These are phyloP conservation scores for Phaffomyces thermotolerans DNA, from an alignment of 805 yeast genomes.

Conservation along the genomic window DNA sequence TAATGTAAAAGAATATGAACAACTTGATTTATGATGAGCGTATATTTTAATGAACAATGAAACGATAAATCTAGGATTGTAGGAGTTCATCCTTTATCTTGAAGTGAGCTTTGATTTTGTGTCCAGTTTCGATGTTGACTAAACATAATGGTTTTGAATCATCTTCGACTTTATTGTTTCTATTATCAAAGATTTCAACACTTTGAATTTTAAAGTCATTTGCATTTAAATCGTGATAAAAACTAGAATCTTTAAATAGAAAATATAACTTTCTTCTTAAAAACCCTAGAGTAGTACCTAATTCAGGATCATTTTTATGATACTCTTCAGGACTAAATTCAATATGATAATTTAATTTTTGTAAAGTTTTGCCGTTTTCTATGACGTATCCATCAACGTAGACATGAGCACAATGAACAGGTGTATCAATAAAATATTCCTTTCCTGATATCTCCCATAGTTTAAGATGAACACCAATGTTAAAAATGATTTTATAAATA, in stretches of 20 bases:
- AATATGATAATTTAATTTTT: slow-evolving; percentile 48
- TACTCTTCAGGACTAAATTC: slow-evolving; percentile 82
- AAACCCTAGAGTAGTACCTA: slow-evolving; percentile 61
- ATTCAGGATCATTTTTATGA: slow-evolving; percentile 48
- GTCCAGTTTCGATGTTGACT: slow-evolving; percentile 48
- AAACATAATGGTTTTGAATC: slow-evolving; percentile 45
- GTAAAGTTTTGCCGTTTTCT: slow-evolving; percentile 8
- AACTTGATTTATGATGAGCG: slow-evolving; percentile 1
- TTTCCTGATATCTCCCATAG: slow-evolving; percentile 47
- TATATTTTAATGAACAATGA: background rate
- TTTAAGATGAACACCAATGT: slow-evolving; percentile 35
- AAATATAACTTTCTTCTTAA: slow-evolving; percentile 50
- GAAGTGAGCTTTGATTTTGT: slow-evolving; percentile 30
- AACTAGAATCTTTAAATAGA: slow-evolving; percentile 41
- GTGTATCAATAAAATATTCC: slow-evolving; percentile 62
- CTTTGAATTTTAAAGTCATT: slow-evolving; percentile 23
- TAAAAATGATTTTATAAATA: slow-evolving; percentile 33
- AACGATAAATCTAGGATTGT: background rate
- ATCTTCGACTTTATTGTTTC: slow-evolving; percentile 24
- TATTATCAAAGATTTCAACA: slow-evolving; percentile 29
- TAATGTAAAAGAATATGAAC: background rate
- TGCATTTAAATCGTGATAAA: slow-evolving; percentile 22
- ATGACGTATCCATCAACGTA: slow-evolving; percentile 44
- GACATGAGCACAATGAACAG: slow-evolving; percentile 74
- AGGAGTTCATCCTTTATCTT: background rate